phyloP scores from a whole-genome alignment of 2,329 filamentous ascomycete species.

The Colletotrichum sidae region DNA sequence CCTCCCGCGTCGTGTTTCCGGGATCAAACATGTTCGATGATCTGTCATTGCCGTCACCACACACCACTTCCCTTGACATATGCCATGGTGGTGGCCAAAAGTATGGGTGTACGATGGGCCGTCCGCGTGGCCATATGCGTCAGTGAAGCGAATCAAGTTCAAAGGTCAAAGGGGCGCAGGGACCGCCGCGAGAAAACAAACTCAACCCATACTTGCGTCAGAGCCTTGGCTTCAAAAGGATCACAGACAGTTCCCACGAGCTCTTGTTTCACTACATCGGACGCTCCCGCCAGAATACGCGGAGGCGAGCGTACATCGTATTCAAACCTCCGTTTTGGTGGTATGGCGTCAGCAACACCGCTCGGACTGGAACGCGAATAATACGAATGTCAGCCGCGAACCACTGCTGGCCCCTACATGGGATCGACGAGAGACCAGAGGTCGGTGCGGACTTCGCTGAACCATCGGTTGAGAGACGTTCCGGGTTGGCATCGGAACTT shows the following conservation, averaged over 20 bases:
- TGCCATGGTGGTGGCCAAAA: slow-evolving; percentile 11
- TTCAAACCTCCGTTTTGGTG: not conserved
- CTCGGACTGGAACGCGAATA: slow-evolving; percentile 3
- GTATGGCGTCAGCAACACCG: slow-evolving; percentile 4
- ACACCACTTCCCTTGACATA: slow-evolving; percentile 1
- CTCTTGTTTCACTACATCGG: not conserved
- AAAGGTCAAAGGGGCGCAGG: no score
- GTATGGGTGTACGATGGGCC: not conserved
- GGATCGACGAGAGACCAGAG: not conserved
- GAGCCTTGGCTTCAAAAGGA: not conserved
- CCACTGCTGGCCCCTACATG: not conserved
- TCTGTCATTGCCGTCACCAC: slow-evolving; percentile 8
- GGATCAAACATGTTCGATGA: slow-evolving; percentile 15
- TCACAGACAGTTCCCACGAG: no score
- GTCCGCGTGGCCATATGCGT: not conserved
- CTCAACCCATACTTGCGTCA: slow-evolving; percentile 21
- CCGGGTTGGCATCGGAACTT: no score
- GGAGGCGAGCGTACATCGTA: no score
- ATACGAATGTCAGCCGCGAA: slow-evolving; percentile 15
- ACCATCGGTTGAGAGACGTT: not conserved
- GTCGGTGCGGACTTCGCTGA: not conserved
- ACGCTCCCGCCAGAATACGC: slow-evolving; percentile 5
- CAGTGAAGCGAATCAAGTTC: no score
- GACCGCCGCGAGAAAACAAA: no score
- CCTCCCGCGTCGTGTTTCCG: not conserved